Conservation (phyloP, 2,329 filamentous ascomycete species). For the Cercospora zeina region DNA sequence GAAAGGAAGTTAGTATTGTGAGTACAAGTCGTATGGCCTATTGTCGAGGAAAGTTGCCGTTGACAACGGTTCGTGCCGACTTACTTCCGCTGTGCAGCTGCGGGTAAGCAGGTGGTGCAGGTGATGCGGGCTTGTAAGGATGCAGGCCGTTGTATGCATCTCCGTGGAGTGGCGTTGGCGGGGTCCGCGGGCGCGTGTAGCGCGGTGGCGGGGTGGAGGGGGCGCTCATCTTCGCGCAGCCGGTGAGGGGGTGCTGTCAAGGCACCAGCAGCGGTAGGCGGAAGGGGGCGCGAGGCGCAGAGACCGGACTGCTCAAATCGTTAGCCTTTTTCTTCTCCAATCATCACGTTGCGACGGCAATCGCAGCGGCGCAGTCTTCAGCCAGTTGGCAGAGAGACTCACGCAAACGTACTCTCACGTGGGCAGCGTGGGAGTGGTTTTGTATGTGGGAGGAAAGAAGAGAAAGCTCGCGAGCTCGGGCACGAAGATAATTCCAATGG, state of each 20-base stretch:
- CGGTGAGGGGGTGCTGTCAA: neutral
- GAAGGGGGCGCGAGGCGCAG: neutral
- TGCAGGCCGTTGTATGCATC: constrained; percentile 38
- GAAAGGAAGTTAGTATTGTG: constrained; percentile 26
- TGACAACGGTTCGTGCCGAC: constrained; percentile 12
- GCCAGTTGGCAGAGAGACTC: constrained; percentile 11
- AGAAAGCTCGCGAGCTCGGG: constrained; percentile 15
- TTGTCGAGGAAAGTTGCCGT: constrained; percentile 18
- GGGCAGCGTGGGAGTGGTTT: constrained; percentile 2
- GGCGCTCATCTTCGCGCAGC: constrained; percentile 17
- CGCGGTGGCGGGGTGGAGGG: constrained; percentile 28
- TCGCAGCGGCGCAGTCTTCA: constrained; percentile 5
- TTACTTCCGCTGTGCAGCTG: constrained; percentile 7
- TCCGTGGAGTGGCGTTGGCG: constrained; percentile 68
- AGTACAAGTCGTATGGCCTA: constrained; percentile 5
- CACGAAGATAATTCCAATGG: constrained; percentile 1
- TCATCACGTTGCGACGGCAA: neutral
- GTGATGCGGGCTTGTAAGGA: constrained; percentile 11
- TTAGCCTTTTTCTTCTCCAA: neutral
- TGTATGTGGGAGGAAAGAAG: constrained; percentile 4
- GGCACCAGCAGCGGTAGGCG: neutral
- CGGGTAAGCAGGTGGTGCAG: constrained; percentile 8
- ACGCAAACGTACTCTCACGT: constrained; percentile 6
- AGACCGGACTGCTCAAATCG: neutral
- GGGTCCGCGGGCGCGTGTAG: constrained; percentile 49